Evolutionary conservation across 1,284 basidiomycete species (phyloP), one percentile per base, ranked within the genome.

Genomic region (Tylopilus sp.): DNA sequence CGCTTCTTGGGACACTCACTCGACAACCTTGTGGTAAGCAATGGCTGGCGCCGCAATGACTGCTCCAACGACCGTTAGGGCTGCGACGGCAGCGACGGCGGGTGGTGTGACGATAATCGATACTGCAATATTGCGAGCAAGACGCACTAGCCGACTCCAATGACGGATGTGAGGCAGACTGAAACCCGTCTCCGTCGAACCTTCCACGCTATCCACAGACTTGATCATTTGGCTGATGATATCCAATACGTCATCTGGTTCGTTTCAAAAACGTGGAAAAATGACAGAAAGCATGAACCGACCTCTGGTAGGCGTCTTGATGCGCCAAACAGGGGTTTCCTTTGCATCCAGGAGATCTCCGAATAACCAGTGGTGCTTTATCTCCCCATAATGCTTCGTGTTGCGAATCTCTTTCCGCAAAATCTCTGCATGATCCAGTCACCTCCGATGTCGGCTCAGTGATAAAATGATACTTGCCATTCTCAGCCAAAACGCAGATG

Each of bases 291-390:
- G 24, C 15, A 41, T 4, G 10, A 52, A 44, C 58, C 12, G 47
- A 67, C 66, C 66, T 66, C 57, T 63, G 12, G 66, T 60, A 6
- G 66, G 66, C 7, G 61, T 67, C 9, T 39, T 54, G 39, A 67
- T 58, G 6, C 52, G 61, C 66, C 66, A 67, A 38, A 68, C 53
- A 22, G 66, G 66, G 10, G 66, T 61, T 58, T 67, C 61, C 18
- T 61, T 64, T 18, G 52, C 52, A 18, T 56, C 57, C 10, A 67
- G 44, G 24, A 67, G 61, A n/a, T 67, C 66, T 10, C 66, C 66
- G 5, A 67, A 67, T 26, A 67, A 36, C 18, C 64, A 60, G 10
- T 67, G 58, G 19, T 67, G 65, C 33, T 57, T 67, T 7, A 67
- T 36, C 22, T 66, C 60, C 22, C 60, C 55, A n/a, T 67, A 67